Conservation (phyloP, 2,329 filamentous ascomycete species). For the Fusarium bulbicola region DNA sequence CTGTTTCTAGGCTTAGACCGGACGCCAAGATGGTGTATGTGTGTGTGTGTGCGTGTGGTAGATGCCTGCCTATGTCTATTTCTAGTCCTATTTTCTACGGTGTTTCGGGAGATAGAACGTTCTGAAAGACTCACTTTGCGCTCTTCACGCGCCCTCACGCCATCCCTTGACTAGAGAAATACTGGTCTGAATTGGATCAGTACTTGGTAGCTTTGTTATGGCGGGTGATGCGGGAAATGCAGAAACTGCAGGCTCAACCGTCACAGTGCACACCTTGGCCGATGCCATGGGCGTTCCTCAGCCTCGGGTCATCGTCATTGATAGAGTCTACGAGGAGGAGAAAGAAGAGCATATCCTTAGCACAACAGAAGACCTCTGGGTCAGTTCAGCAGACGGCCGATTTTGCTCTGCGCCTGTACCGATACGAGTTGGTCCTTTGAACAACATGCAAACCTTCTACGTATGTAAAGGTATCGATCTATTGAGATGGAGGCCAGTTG, state of each 20-base stretch:
- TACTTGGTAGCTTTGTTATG: constrained; percentile 23
- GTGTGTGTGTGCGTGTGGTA: constrained; percentile 28
- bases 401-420: constrained; percentile 58
- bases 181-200: neutral
- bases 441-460: constrained; percentile 55
- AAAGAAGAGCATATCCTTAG: constrained; percentile 23
- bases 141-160: constrained; percentile 2
- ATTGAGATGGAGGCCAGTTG: neutral
- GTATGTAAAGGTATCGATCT: constrained; percentile 16
- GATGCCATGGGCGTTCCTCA: constrained; percentile 35
- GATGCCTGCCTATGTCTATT: constrained; percentile 22
- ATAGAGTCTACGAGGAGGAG: constrained; percentile 30
- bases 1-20: constrained; percentile 15
- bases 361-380: constrained; percentile 58
- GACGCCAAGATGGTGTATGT: constrained; percentile 23
- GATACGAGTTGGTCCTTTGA: constrained; percentile 53
- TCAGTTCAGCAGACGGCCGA: constrained; percentile 59
- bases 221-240: constrained; percentile 19
- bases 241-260: constrained; percentile 27
- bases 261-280: constrained; percentile 28
- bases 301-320: constrained; percentile 38
- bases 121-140: constrained; percentile 24
- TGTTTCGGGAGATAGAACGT: constrained; percentile 18
- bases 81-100: constrained; percentile 3
- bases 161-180: constrained; percentile 1